Conservation (phyloP, 2,329 filamentous ascomycete genomes). For the Xylariaceae sp. region DNA sequence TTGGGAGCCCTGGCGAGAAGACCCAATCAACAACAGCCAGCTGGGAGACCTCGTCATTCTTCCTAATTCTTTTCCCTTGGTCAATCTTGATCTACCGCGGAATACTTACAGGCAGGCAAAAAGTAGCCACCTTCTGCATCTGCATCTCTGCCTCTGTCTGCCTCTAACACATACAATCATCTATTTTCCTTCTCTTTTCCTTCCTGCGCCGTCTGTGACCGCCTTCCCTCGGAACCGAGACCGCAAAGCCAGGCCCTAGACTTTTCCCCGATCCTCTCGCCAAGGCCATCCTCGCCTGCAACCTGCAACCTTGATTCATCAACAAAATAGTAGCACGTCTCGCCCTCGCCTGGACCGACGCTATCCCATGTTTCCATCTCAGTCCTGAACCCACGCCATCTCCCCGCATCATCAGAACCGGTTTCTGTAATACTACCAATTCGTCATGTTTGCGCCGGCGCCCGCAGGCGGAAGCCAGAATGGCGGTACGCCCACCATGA, state of each 20-base stretch:
- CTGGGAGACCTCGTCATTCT: conserved; percentile 31
- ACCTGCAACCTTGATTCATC: conserved; percentile 25
- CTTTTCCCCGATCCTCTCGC: conserved; percentile 14
- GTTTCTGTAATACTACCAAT: conserved; percentile 9
- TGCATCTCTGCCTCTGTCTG: conserved; percentile 2
- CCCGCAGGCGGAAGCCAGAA: conserved; percentile 42
- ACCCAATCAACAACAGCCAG: conserved; percentile 28
- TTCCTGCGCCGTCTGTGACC: conserved; percentile 10
- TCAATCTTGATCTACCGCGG: conserved; percentile 21
- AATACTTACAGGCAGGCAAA: neutral
- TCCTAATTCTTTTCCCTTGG: conserved; percentile 23
- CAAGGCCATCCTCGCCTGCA: conserved; percentile 21
- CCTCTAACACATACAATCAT: conserved; percentile 10
- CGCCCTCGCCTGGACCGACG: conserved; percentile 6
- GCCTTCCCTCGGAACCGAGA: conserved; percentile 11
- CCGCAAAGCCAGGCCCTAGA: neutral
- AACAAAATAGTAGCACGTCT: conserved; percentile 14
- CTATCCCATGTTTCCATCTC: conserved; percentile 1
- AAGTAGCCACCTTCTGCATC: conserved; percentile 13
- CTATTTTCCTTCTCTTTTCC: conserved; percentile 6
- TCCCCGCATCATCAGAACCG: conserved; percentile 13
- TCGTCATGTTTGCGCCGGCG: conserved; percentile 56
- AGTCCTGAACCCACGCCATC: conserved; percentile 8
- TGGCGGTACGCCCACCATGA: conserved; percentile 37
- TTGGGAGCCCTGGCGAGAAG: conserved; percentile 20